phyloP scores from a whole-genome alignment of 257 asterid species.

The Solanum sejunctum region DNA sequence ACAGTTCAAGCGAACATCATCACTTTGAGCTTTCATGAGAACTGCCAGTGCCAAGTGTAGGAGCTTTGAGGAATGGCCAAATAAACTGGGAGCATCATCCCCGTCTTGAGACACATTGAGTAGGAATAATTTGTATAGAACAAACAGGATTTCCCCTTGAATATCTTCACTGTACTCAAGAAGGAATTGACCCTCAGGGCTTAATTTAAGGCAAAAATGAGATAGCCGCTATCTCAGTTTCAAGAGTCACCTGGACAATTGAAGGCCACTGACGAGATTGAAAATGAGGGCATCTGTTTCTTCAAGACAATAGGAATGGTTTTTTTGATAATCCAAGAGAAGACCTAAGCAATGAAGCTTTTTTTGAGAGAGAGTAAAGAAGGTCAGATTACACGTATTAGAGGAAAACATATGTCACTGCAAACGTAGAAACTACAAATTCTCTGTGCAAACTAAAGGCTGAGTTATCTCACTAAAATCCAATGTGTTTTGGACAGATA shows the following conservation, averaged over 20 bases:
- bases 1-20: slow-evolving; percentile 80
- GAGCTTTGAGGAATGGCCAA: slow-evolving; percentile 51
- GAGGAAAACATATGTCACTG: neutral
- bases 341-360: slow-evolving; percentile 93
- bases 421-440: neutral
- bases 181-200: slow-evolving; percentile 2
- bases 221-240: neutral
- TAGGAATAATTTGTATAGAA: slow-evolving; percentile 54
- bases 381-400: neutral
- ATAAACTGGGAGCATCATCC: slow-evolving; percentile 29
- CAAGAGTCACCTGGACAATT: slow-evolving; percentile 59
- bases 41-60: slow-evolving; percentile 50
- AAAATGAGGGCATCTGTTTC: slow-evolving; percentile 52
- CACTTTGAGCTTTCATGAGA: slow-evolving; percentile 81
- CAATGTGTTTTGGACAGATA: neutral
- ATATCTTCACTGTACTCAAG: slow-evolving; percentile 57
- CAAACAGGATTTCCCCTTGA: slow-evolving; percentile 87
- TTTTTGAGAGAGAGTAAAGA: neutral
- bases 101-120: slow-evolving; percentile 33
- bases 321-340: slow-evolving; percentile 56
- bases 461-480: neutral
- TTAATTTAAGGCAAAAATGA: neutral
- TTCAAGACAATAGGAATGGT: slow-evolving; percentile 36
- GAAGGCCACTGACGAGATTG: slow-evolving; percentile 82
- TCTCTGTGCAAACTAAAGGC: neutral